Conservation (phyloP, 2,329 filamentous ascomycete genomes). For the Aspergillus cejpii region DNA sequence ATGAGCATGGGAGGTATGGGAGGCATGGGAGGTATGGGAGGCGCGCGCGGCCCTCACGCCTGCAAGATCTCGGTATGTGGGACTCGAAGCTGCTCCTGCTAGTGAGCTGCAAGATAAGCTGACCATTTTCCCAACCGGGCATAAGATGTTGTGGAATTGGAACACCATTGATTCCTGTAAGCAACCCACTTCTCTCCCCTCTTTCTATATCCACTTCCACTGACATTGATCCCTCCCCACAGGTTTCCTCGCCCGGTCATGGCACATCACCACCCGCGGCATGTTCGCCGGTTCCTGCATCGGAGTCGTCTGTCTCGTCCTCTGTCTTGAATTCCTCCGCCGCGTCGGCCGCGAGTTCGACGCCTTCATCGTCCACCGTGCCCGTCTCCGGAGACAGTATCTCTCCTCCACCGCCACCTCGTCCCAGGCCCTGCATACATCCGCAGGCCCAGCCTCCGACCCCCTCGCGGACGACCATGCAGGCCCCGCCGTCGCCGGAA, state of each 20-base stretch:
- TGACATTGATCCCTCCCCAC: background rate
- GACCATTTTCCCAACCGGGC: background rate
- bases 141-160: constrained; percentile 32
- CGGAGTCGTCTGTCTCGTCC: constrained; percentile 66
- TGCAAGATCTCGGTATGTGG: constrained; percentile 25
- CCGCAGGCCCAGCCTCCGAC: background rate
- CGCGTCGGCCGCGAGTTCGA: constrained; percentile 68
- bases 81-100: background rate
- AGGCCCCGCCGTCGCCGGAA: background rate
- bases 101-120: constrained; percentile 1
- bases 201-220: background rate
- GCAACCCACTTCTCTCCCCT: background rate
- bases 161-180: constrained; percentile 24
- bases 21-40: constrained; percentile 5
- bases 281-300: constrained; percentile 78
- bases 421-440: background rate
- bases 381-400: background rate
- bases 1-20: constrained; percentile 39
- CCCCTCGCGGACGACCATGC: background rate
- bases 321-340: constrained; percentile 65
- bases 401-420: background rate
- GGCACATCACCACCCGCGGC: constrained; percentile 62
- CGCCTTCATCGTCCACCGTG: constrained; percentile 50
- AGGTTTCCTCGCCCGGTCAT: constrained; percentile 62
- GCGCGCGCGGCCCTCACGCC: too few relatives aligned